phyloP scores from a whole-genome alignment of 208 protist genomes.

The Dictyostelium gargantuum region DNA sequence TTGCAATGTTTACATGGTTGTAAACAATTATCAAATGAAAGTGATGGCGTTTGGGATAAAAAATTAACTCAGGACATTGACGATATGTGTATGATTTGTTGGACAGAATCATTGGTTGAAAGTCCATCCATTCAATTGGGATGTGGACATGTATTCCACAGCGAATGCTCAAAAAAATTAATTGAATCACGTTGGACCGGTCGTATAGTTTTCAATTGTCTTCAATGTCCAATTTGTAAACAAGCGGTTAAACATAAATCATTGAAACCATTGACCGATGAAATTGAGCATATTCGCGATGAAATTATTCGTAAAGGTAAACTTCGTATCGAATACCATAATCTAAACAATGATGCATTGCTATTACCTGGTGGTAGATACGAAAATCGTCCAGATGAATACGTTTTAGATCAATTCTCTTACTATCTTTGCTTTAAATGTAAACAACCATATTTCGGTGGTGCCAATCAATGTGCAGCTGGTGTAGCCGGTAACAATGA shows the following conservation, averaged over 20 bases:
- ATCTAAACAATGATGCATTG: slow-evolving; percentile 59
- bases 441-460: slow-evolving; percentile 83
- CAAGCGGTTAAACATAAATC: slow-evolving; percentile 63
- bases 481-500: not conserved
- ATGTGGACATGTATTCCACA: slow-evolving; percentile 84
- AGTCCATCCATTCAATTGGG: slow-evolving; percentile 79
- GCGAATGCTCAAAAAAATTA: slow-evolving; percentile 66
- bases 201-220: slow-evolving; percentile 80
- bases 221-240: slow-evolving; percentile 83
- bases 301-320: slow-evolving; percentile 57
- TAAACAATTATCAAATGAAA: not conserved
- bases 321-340: slow-evolving; percentile 42
- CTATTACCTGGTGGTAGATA: slow-evolving; percentile 35
- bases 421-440: slow-evolving; percentile 83
- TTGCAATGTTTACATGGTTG: slow-evolving; percentile 72
- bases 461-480: slow-evolving; percentile 67
- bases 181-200: slow-evolving; percentile 74
- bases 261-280: slow-evolving; percentile 41
- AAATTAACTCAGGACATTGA: slow-evolving; percentile 52
- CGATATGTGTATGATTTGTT: slow-evolving; percentile 84
- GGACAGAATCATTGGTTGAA: slow-evolving; percentile 63
- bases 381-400: slow-evolving; percentile 68
- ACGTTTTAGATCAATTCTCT: slow-evolving; percentile 79
- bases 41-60: not conserved
- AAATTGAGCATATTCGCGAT: slow-evolving; percentile 21